phyloP scores from a whole-genome alignment of 257 asterid species.

The Solanum sitiens region DNA sequence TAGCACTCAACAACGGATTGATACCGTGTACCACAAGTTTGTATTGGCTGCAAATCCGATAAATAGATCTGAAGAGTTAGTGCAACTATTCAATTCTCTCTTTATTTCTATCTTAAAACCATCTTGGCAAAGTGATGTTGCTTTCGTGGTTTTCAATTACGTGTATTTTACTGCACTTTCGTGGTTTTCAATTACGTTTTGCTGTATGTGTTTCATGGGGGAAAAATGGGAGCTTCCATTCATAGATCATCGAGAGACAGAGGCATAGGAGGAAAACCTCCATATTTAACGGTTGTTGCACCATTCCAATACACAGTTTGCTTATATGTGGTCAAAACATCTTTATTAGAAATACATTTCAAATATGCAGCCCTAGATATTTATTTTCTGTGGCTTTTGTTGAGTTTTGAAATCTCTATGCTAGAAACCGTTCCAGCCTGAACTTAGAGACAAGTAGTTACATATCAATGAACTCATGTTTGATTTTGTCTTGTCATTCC shows the following conservation, averaged over 20 bases:
- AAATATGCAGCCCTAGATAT: neutral
- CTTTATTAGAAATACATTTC: neutral
- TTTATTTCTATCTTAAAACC: neutral
- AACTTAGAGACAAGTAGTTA: neutral
- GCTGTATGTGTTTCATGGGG: constrained; percentile 36
- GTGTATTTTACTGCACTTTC: neutral
- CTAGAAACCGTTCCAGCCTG: neutral
- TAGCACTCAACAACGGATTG: too few species aligned
- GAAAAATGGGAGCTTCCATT: constrained; percentile 59
- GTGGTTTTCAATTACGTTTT: neutral
- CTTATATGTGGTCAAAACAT: neutral
- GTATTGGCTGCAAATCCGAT: neutral
- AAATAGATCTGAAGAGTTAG: neutral
- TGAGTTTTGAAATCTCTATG: neutral
- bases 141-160: too few species aligned
- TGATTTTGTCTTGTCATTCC: neutral
- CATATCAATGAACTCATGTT: neutral
- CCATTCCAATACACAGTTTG: neutral
- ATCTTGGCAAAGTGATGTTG: neutral
- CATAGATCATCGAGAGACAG: constrained; percentile 32
- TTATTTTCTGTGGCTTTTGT: neutral
- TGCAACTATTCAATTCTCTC: neutral
- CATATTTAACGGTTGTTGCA: constrained; percentile 44
- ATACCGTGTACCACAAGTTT: neutral
- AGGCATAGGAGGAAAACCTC: constrained; percentile 36